A percentile compares a stretch with the other conserved stretches of the same genome.
These are phyloP conservation scores for Termitomyces eurrhizus DNA, from an alignment of 768 basidiomycete species.

Conservation along the genomic window DNA sequence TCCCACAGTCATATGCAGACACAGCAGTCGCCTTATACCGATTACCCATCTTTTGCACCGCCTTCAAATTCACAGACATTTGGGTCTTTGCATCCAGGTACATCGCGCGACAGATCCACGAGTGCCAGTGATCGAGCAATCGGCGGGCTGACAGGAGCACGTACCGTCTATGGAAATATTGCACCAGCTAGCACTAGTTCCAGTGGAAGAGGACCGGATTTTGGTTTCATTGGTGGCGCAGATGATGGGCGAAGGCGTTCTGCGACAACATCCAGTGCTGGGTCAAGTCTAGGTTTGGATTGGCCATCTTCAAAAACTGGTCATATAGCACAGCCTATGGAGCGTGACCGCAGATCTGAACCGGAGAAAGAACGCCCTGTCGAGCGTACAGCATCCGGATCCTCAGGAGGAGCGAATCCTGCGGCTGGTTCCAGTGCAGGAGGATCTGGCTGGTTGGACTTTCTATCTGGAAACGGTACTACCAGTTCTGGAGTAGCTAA, in stretches of 20 bases:
- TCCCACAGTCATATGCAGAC: conserved; percentile 2
- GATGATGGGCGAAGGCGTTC: conserved; percentile 8
- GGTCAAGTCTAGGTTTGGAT: conserved; percentile 1
- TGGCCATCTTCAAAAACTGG: conserved; percentile 7
- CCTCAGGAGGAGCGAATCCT: neutral
- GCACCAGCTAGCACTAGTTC: neutral
- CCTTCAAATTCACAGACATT: conserved; percentile 2
- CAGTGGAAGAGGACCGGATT: conserved; percentile 1
- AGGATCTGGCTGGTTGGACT: conserved; percentile 11
- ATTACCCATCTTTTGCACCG: conserved; percentile 1
- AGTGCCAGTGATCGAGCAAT: conserved; percentile 1
- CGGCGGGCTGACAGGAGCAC: neutral
- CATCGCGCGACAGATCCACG: neutral
- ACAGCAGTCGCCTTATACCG: conserved; percentile 1
- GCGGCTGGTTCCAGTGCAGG: neutral
- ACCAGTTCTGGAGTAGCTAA: neutral
- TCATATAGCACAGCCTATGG: neutral
- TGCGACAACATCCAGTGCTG: neutral
- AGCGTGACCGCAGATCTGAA: conserved; percentile 6
- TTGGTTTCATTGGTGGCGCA: neutral
- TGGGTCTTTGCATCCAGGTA: neutral
- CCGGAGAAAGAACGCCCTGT: neutral
- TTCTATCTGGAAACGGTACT: conserved; percentile 5
- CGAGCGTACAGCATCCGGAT: conserved; percentile 4
- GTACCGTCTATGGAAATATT: conserved; percentile 5